Evolutionary conservation across 495 filamentous ascomycete genomes (phyloP).

Genomic region (Penicillium coprophilum): DNA sequence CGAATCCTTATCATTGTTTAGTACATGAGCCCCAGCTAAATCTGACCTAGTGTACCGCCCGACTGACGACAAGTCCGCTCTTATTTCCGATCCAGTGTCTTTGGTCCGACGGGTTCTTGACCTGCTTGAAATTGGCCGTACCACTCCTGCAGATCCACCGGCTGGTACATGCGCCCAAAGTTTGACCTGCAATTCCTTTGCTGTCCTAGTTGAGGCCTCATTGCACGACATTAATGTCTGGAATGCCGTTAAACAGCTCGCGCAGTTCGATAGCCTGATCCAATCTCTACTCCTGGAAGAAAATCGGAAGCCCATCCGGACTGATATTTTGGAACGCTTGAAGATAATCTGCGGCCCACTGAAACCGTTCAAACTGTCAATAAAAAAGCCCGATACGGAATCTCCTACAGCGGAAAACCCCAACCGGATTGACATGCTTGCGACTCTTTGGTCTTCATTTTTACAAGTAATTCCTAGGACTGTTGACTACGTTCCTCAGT

Average conservation of each 20-base stretch:
- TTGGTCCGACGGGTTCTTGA: slow-evolving; percentile 33
- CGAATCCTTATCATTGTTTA: background rate
- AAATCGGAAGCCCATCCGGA: slow-evolving; percentile 31
- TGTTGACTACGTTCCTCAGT: slow-evolving; percentile 42
- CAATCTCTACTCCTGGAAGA: slow-evolving; percentile 40
- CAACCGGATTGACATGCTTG: slow-evolving; percentile 41
- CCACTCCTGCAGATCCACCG: slow-evolving; percentile 4
- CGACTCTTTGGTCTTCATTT: slow-evolving; percentile 53
- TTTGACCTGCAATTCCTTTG: slow-evolving; percentile 56
- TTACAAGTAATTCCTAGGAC: slow-evolving; percentile 49
- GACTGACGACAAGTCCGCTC: slow-evolving; percentile 8
- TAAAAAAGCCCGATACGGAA: slow-evolving; percentile 15
- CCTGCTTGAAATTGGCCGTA: slow-evolving; percentile 33
- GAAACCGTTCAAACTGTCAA: slow-evolving; percentile 28
- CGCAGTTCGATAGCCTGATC: slow-evolving; percentile 44
- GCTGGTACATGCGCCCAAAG: slow-evolving; percentile 26
- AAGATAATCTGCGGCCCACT: slow-evolving; percentile 32
- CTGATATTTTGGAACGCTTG: slow-evolving; percentile 40
- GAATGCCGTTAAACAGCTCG: slow-evolving; percentile 51
- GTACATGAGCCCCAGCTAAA: slow-evolving; percentile 1
- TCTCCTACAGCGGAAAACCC: slow-evolving; percentile 23
- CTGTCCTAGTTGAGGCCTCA: slow-evolving; percentile 64
- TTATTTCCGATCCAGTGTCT: slow-evolving; percentile 22
- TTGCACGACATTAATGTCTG: slow-evolving; percentile 59
- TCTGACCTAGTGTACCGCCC: slow-evolving; percentile 18